Evolutionary conservation across 2,329 filamentous ascomycete genomes (phyloP), one percentile per base, ranked within the genome.

Genomic region (Trichoderma sp.): DNA sequence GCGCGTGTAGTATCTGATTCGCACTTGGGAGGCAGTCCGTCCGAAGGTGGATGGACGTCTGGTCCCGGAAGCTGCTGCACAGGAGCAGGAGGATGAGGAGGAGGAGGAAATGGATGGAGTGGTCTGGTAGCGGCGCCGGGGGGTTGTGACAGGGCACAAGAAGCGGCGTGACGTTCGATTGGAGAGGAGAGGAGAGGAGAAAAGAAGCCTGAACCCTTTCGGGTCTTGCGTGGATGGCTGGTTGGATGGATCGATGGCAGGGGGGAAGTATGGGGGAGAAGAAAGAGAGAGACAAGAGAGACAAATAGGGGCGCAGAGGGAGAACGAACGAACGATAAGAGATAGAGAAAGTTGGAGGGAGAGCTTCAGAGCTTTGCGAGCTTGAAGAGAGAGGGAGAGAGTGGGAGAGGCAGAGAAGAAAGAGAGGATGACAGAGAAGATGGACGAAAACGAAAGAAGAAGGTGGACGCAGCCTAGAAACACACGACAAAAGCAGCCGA

Each of bases 161-260:
- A n/a, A 43, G 61, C 55, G 55, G 54, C 55, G 63, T 65, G 63
- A 65, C 63, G 63, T 65, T 52, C 9, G 28, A 17, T 34, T 54
- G 45, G n/a, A n/a, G n/a, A 24, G 39, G 21, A 24, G 39, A 21
- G 26, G 41, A 54, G 39, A 57, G 43, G 44, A 15, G 57, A 60
- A 48, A 28, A 60, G 45, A 56, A 21, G 19, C 45, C 14, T 24
- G 34, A 39, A 39, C 34, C 34, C 34, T 39, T 34, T 51, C 39
- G 39, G 50, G 55, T 41, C n/a, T 9, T 30, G 47, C 48, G 54
- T 55, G 52, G 55, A 47, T 17, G 55, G 47, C 28, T 63, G 7
- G 41, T 15, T 56, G 12, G 48, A 50, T 28, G 60, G 50, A 51
- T 15, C 41, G 39, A 15, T 47, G 43, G 19, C 47, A 43, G 45